Conservation (phyloP, 441 rosid species). For the Viola pubescens region DNA sequence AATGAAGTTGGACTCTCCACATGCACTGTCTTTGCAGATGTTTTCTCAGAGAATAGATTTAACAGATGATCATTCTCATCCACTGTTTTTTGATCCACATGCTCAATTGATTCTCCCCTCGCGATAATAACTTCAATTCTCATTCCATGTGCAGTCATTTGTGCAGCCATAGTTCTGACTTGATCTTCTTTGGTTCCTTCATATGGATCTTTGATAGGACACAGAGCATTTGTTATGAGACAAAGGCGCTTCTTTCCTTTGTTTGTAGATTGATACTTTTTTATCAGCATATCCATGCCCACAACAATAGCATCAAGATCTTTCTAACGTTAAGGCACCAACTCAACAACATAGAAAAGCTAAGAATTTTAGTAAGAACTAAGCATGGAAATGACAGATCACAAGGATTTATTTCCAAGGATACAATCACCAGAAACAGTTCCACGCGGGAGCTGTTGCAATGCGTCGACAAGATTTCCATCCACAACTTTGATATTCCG, state of each 20-base stretch:
- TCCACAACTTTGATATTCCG: conserved; percentile 65
- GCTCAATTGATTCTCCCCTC: conserved; percentile 31
- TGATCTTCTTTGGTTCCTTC: conserved; percentile 88
- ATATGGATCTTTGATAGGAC: conserved; percentile 67
- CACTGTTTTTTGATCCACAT: conserved; percentile 32
- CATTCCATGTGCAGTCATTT: conserved; percentile 61
- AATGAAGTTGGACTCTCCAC: conserved; percentile 69
- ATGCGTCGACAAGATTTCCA: conserved; percentile 41
- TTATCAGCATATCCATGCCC: conserved; percentile 93
- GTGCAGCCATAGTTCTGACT: conserved; percentile 54
- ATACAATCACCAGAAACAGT: conserved; percentile 83
- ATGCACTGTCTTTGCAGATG: conserved; percentile 41
- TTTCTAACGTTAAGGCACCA: conserved; percentile 52
- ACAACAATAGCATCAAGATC: conserved; percentile 91
- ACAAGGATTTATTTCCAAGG: conserved; percentile 23
- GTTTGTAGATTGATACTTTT: conserved; percentile 44
- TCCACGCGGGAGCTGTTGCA: conserved; percentile 63
- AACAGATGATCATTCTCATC: conserved; percentile 69
- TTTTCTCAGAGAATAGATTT: conserved; percentile 51
- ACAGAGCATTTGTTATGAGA: conserved; percentile 64
- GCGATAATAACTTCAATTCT: conserved; percentile 62
- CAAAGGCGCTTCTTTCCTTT: conserved; percentile 82
- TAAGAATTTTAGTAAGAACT: not conserved
- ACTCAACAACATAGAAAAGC: not conserved
- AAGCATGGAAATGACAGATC: not conserved